These are phyloP conservation scores for Globisporangium megalacanthum DNA, from an alignment of 352 stramenopile genomes.

Conservation along the genomic window DNA sequence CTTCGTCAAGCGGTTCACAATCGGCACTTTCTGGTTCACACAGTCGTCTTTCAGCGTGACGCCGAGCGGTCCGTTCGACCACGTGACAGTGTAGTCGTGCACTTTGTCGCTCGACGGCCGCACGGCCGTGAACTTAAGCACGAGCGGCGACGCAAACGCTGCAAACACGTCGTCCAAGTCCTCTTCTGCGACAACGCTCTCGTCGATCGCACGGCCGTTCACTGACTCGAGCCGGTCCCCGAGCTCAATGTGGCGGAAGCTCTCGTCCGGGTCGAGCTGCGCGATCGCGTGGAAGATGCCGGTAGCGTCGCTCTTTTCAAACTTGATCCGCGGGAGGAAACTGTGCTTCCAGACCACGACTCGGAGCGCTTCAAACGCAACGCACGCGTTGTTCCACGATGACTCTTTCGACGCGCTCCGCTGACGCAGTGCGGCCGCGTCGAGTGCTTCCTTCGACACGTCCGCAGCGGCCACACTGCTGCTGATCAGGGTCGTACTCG, in stretches of 20 bases:
- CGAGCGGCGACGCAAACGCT: constrained; percentile 64
- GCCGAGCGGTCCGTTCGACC: constrained; percentile 80
- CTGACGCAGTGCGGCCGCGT: constrained; percentile 22
- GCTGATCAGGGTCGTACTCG: too few species aligned
- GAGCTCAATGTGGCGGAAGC: constrained; percentile 65
- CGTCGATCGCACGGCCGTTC: constrained; percentile 67
- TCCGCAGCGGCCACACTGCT: background rate
- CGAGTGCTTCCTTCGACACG: constrained; percentile 19
- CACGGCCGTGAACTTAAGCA: constrained; percentile 76
- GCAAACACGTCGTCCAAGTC: constrained; percentile 73
- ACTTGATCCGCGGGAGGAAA: constrained; percentile 69
- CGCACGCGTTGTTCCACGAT: constrained; percentile 81
- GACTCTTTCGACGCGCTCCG: constrained; percentile 68
- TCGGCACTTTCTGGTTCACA: constrained; percentile 78
- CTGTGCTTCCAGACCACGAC: constrained; percentile 88
- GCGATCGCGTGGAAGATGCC: constrained; percentile 64
- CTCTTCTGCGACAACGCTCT: constrained; percentile 49
- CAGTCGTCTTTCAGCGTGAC: constrained; percentile 86
- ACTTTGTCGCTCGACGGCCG: constrained; percentile 59
- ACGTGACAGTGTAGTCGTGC: constrained; percentile 83
- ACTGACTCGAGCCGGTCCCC: constrained; percentile 72
- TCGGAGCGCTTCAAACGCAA: constrained; percentile 63
- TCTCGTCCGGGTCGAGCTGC: constrained; percentile 74
- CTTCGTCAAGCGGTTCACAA: constrained; percentile 84
- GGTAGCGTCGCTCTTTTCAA: constrained; percentile 30